Conservation (phyloP, 148 eudicot species). For the Amaranthus hypochondriacus region DNA sequence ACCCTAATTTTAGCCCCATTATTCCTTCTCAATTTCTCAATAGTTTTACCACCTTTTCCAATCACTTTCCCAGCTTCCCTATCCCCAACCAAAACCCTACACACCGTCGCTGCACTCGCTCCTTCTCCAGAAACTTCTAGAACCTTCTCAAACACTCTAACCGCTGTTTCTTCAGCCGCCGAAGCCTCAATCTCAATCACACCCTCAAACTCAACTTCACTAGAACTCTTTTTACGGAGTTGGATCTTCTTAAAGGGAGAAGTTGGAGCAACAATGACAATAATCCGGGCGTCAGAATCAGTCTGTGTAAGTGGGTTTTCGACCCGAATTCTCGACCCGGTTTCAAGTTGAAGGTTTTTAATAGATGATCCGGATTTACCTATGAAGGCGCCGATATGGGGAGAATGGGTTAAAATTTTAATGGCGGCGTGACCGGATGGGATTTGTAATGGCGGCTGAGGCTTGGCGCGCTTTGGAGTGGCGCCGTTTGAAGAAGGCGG, state of each 20-base stretch:
- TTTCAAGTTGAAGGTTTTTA: constrained; percentile 48
- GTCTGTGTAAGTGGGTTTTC: constrained; percentile 34
- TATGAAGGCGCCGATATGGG: constrained; percentile 61
- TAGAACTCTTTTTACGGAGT: background rate
- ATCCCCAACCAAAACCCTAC: constrained; percentile 49
- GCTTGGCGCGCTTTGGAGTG: constrained; percentile 1
- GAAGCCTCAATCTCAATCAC: constrained; percentile 41
- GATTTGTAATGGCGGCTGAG: constrained; percentile 17
- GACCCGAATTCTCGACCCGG: constrained; percentile 52
- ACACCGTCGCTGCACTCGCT: constrained; percentile 26
- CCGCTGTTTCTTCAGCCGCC: constrained; percentile 56
- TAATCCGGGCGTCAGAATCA: constrained; percentile 43
- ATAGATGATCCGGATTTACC: constrained; percentile 67
- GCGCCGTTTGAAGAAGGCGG: constrained; percentile 3
- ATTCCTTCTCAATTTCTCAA: constrained; percentile 60
- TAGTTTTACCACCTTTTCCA: constrained; percentile 65
- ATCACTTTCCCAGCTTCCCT: constrained; percentile 55
- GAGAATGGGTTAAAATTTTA: constrained; percentile 62
- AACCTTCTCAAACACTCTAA: constrained; percentile 75
- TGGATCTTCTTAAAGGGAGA: constrained; percentile 17
- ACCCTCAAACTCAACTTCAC: constrained; percentile 17
- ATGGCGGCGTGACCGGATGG: constrained; percentile 43
- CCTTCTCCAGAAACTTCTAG: constrained; percentile 58
- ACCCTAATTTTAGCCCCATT: constrained; percentile 64
- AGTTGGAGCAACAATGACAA: constrained; percentile 35